Base-by-base conservation (phyloP, 495 filamentous ascomycete genomes). In the Trichoderma gamsii region DNA sequence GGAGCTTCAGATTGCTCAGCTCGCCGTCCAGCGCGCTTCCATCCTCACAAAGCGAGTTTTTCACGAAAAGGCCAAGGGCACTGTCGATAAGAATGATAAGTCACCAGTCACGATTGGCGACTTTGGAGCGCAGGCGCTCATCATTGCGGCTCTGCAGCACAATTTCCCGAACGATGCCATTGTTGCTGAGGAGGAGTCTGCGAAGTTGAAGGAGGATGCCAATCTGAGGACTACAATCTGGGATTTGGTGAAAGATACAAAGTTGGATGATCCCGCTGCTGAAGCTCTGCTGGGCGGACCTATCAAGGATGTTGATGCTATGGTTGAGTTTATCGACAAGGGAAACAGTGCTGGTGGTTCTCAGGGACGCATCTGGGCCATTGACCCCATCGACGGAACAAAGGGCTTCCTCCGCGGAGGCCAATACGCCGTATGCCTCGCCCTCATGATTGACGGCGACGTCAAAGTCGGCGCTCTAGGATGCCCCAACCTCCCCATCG, bases 61-160 rank as follows among this genome's bases (percentile, higher is more conserved):
- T 85, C 87, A 91, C 79, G 88, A 92, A 68, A 91, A 89, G 75
- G 88, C 92, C 71, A 98, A 98, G 80, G 93, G 93, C 68, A 97
- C 95, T 66, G 83, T 96, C 43, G 91, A 89, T 72, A 99, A 98
- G 82, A 89, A 90, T 76, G 96, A 99, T 81, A 89, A 88, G 71
- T 98, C 96, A 29, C 95, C 96, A 69, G 95, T 99, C 71, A 99
- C 95, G 41, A 93, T 98, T 71, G 95, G 93, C 75, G 95, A 99
- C 80, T 97, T 96, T 74, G 96, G 96, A 72, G 95, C 96, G 67
- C 95, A 99, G 80, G 96, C 96, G 46, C 84, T 98, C 70, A 96
- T 98, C 75, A 97, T 98, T 72, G 84, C 87, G 68, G 93, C 95
- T 63, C 87, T 99, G 69, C 87, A 88, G 79, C 84, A 89, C 77